These are phyloP conservation scores for Termitomyces sp. DNA, from an alignment of 768 basidiomycete genomes.

Conservation along the genomic window DNA sequence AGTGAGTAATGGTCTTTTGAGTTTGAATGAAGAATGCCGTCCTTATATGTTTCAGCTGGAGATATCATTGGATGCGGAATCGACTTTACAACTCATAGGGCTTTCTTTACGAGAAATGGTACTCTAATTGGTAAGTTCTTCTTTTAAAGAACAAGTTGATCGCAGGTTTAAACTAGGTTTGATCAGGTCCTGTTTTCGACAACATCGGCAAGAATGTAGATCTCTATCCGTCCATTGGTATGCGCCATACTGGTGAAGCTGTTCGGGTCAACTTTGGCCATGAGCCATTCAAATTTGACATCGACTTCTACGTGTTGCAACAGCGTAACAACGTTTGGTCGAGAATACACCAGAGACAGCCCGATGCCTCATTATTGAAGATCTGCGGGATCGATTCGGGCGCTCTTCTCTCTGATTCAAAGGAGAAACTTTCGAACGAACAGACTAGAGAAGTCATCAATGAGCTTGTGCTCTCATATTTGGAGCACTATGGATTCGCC, in stretches of 20 bases:
- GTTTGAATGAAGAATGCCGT: background rate
- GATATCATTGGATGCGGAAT: slow-evolving; percentile 92
- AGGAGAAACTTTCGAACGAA: slow-evolving; percentile 35
- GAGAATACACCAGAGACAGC: slow-evolving; percentile 52
- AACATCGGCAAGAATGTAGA: slow-evolving; percentile 60
- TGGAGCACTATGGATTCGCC: slow-evolving; percentile 81
- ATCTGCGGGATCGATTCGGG: slow-evolving; percentile 17
- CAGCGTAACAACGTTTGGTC: slow-evolving; percentile 62
- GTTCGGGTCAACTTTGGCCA: slow-evolving; percentile 87
- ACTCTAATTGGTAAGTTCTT: slow-evolving; percentile 48
- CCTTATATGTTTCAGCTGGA: slow-evolving; percentile 45
- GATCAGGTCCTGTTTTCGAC: slow-evolving; percentile 62
- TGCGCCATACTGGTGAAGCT: slow-evolving; percentile 74
- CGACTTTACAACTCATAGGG: slow-evolving; percentile 74
- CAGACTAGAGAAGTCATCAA: slow-evolving; percentile 56
- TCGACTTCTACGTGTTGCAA: slow-evolving; percentile 78
- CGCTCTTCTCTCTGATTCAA: slow-evolving; percentile 12
- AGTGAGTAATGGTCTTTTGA: slow-evolving; percentile 39
- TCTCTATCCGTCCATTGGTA: slow-evolving; percentile 83
- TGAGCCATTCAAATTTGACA: slow-evolving; percentile 83
- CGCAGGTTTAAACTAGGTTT: background rate
- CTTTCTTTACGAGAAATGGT: slow-evolving; percentile 92
- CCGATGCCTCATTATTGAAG: slow-evolving; percentile 33
- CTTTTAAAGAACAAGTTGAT: background rate
- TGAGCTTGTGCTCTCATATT: slow-evolving; percentile 71